Evolutionary conservation across 306 rosid genomes (phyloP), one percentile per base, ranked within the genome.

Genomic region (Ochetophila trinervis): DNA sequence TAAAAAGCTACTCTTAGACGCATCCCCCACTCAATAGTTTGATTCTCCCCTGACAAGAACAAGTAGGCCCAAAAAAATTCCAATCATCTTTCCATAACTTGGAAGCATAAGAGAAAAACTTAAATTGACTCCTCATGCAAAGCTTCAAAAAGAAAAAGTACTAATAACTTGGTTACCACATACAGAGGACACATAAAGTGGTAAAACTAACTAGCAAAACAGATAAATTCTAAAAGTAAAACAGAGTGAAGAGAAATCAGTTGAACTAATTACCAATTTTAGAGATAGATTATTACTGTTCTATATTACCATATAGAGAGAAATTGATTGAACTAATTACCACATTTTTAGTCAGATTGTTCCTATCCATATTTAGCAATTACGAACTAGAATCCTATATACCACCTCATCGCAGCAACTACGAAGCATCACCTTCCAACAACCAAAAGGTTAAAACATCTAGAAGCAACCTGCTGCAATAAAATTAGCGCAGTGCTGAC

Each of bases 1-100:
- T 75, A 85, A 40, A 76, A 79, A 67, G 95, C 94, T 8, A 88
- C 99, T 83, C 97, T 85, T 72, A 86, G 78, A 35, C 99, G 95
- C 99, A 93, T 90, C 72, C 96, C 87, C 99, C 97, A 90, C 77
- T 90, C 97, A 79, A 93, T 88, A 14, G 96, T 86, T 77, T 93
- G 99, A 75, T 82, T 84, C 76, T 93, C 99, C 97, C 97, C 99
- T 93, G 80, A 52, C 72, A 34, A 56, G 34, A 76, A 58, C 63
- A 72, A 60, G 34, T 53, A 11, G 59, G 76, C 35, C 13, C 34
- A 47, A 76, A 48, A 56, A 21, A 49, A 62, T 56, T 57, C 42
- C 53, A 40, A 44, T 48, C 57, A 23, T 59, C 22, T 52, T 24
- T 19, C 19, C 71, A 65, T 53, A 48, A 56, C 15, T 58, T 53